These are phyloP conservation scores for Boletellus emodensis DNA, from an alignment of 768 basidiomycete genomes.

Conservation along the genomic window DNA sequence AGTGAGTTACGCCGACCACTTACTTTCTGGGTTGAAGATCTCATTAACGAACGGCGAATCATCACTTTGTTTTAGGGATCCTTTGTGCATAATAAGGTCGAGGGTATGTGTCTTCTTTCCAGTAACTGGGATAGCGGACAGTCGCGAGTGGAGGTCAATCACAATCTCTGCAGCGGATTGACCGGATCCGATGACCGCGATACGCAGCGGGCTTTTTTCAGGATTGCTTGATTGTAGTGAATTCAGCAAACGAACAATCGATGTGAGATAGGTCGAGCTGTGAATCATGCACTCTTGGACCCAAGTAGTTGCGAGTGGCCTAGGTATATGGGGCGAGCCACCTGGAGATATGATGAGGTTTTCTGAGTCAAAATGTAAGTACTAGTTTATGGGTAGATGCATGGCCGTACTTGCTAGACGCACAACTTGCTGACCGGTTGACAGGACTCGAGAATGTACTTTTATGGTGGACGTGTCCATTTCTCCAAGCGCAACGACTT, in stretches of 20 bases:
- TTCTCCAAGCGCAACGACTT: constrained; percentile 40
- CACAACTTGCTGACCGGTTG: constrained; percentile 32
- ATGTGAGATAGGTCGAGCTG: constrained; percentile 16
- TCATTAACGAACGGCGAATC: constrained; percentile 53
- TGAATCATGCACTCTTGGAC: too few relatives aligned
- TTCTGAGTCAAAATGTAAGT: constrained; percentile 23
- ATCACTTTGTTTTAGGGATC: constrained; percentile 48
- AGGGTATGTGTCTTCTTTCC: constrained; percentile 34
- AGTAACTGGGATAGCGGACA: constrained; percentile 29
- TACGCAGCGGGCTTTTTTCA: constrained; percentile 30
- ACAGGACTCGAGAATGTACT: constrained; percentile 35
- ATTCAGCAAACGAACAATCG: constrained; percentile 35
- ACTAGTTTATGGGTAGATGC: not conserved
- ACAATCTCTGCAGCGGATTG: constrained; percentile 48
- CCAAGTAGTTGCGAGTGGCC: too few relatives aligned
- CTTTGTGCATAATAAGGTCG: constrained; percentile 50
- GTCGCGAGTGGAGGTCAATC: constrained; percentile 40
- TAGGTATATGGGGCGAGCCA: too few relatives aligned
- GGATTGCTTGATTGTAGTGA: constrained; percentile 16
- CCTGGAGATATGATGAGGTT: too few relatives aligned
- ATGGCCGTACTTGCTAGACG: not conserved
- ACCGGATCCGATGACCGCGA: constrained; percentile 46
- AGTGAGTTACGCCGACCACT: constrained; percentile 10
- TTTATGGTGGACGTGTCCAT: constrained; percentile 34
- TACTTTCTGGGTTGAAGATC: constrained; percentile 48